phyloP scores from a whole-genome alignment of 129 eudicot genomes.

The Heracleum sosnowskyi region DNA sequence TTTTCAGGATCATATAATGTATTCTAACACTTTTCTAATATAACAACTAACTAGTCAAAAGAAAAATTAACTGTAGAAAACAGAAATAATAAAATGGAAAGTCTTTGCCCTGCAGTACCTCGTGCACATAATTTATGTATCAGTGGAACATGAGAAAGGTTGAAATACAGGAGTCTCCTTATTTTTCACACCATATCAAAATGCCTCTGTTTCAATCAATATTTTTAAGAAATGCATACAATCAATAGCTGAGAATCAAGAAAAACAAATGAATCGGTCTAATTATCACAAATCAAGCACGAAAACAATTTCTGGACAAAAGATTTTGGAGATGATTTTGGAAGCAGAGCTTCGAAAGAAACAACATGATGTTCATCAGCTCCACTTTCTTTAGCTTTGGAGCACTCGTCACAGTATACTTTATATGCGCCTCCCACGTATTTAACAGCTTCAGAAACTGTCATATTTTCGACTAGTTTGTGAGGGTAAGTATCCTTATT shows the following conservation, averaged over 20 bases:
- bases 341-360: slow-evolving; percentile 15
- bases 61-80: too few species aligned
- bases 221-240: background rate
- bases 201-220: background rate
- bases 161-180: background rate
- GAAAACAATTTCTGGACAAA: slow-evolving; percentile 38
- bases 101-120: too few species aligned
- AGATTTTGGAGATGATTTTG: slow-evolving; percentile 14
- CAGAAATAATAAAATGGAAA: too few species aligned
- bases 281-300: slow-evolving; percentile 47
- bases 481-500: slow-evolving; percentile 30
- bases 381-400: slow-evolving; percentile 44
- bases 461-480: slow-evolving; percentile 60
- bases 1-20: too few species aligned
- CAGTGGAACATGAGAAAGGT: too few species aligned
- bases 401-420: slow-evolving; percentile 48
- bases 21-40: too few species aligned
- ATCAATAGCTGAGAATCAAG: background rate
- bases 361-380: slow-evolving; percentile 52
- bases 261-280: background rate
- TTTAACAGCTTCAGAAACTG: slow-evolving; percentile 41
- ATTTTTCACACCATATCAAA: background rate
- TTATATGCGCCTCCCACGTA: slow-evolving; percentile 45
- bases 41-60: too few species aligned
- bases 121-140: too few species aligned